Base-by-base conservation (phyloP, 768 basidiomycete genomes). In the Pisolithus microcarpus region DNA sequence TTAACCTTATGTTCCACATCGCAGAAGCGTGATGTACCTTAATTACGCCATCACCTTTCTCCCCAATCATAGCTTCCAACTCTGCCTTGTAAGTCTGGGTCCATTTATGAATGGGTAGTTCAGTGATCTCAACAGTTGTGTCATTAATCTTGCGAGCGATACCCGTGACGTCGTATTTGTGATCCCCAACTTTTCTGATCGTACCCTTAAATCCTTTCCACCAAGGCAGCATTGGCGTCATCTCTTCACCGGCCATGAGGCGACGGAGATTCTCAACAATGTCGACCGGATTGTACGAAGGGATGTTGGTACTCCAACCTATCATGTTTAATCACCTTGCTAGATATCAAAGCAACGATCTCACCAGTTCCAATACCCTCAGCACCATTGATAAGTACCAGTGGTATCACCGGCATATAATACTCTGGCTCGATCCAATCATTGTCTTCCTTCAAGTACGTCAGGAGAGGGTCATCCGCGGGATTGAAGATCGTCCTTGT, bases 331-430 rank as follows among this genome's bases (percentile, higher is more conserved):
- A 61, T 43, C 19, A 36, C 40, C 50, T 5, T 52, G n/a, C 8
- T 38, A 42, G 3, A 48, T 24, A 13, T 37, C 38, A 26, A 45
- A 11, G 38, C 43, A 7, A n/a, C 31, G 6, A 13, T 59, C 78
- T 62, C 52, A 86, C 90, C 92, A 50, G 96, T 99, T 42, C 96
- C 96, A 59, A 99, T 98, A 72, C 96, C 96, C 57, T 97, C 94
- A 9, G 90, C 84, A 7, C 96, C 96, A 59, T 99, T 98, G 63
- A 98, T 68, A 47, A 99, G 75, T 0, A 97, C 77, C 66, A 94
- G 74, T 0, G 96, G 96, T 1, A 99, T 61, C 38, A 92, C 68
- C 16, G 96, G 95, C 71, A 97, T 75, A 63, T 96, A 99, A 70
- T 82, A 97, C 59, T 93, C 91, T 1, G 96, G 96, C 65, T 99